A percentile compares a stretch with the other conserved stretches of the same genome.
These are phyloP conservation scores for Ichthyophonus hoferi DNA, from an alignment of 208 protist genomes.

Conservation along the genomic window DNA sequence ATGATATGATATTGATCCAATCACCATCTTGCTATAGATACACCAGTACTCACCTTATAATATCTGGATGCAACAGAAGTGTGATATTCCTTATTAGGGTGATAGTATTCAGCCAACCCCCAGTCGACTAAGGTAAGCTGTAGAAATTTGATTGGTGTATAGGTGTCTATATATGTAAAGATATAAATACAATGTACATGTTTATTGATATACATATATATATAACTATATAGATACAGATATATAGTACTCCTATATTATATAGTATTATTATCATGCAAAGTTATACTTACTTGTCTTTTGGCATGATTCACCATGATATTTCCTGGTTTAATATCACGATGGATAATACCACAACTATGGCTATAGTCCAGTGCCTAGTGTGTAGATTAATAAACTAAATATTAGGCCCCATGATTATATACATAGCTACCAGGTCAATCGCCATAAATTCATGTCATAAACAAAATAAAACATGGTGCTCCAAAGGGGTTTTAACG, in stretches of 20 bases:
- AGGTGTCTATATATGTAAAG: neutral
- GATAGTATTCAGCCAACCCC: neutral
- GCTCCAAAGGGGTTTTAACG: too few relatives aligned
- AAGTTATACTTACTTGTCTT: neutral
- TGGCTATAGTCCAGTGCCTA: neutral
- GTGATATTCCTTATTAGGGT: neutral
- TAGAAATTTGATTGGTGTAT: too few relatives aligned
- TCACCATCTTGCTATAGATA: too few relatives aligned
- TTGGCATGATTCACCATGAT: neutral
- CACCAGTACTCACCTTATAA: slow-evolving; percentile 17
- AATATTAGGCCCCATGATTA: too few relatives aligned
- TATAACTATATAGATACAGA: neutral
- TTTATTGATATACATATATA: neutral
- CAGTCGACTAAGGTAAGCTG: neutral
- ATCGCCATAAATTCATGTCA: too few relatives aligned
- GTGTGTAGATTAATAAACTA: neutral
- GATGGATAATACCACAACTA: neutral
- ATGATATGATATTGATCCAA: too few relatives aligned
- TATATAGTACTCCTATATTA: neutral
- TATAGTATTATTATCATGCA: neutral
- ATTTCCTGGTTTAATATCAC: neutral
- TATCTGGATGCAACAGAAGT: neutral
- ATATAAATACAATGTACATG: neutral
- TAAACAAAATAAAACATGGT: too few relatives aligned
- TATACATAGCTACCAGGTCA: too few relatives aligned